These are phyloP conservation scores for Sporothrix sp. DNA, from an alignment of 2,329 filamentous ascomycete species.

Conservation along the genomic window DNA sequence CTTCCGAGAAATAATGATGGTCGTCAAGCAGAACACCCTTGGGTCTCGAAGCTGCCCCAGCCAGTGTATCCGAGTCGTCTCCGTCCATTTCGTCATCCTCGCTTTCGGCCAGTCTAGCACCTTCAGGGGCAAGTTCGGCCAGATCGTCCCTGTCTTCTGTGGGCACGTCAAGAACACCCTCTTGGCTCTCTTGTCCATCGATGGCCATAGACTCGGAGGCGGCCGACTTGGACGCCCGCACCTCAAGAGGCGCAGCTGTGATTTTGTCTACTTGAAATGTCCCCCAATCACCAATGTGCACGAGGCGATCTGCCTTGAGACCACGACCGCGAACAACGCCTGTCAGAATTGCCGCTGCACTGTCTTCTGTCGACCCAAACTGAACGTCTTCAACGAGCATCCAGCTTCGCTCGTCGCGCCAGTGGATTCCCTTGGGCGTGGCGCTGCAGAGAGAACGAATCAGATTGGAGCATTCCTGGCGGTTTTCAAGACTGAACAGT, in stretches of 20 bases:
- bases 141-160: conserved; percentile 75
- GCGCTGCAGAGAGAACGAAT: conserved; percentile 86
- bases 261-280: conserved; percentile 90
- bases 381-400: conserved; percentile 78
- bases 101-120: conserved; percentile 54
- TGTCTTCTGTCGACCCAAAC: conserved; percentile 50
- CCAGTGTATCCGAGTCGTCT: conserved; percentile 42
- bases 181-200: conserved; percentile 41
- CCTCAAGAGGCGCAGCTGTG: conserved; percentile 59
- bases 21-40: conserved; percentile 92
- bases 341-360: conserved; percentile 50
- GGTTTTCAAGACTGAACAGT: conserved; percentile 75
- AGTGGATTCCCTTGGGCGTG: conserved; percentile 85
- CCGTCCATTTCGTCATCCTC: conserved; percentile 35
- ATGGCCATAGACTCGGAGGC: conserved; percentile 52
- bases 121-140: conserved; percentile 76
- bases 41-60: conserved; percentile 36
- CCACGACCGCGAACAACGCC: conserved; percentile 79
- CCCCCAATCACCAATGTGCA: conserved; percentile 90
- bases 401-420: conserved; percentile 94
- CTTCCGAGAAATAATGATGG: conserved; percentile 95
- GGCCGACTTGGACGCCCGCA: conserved; percentile 43
- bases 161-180: conserved; percentile 56
- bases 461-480: conserved; percentile 84
- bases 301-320: conserved; percentile 78